Evolutionary conservation across 306 rosid genomes (phyloP).

Genomic region (Medicago arabica): DNA sequence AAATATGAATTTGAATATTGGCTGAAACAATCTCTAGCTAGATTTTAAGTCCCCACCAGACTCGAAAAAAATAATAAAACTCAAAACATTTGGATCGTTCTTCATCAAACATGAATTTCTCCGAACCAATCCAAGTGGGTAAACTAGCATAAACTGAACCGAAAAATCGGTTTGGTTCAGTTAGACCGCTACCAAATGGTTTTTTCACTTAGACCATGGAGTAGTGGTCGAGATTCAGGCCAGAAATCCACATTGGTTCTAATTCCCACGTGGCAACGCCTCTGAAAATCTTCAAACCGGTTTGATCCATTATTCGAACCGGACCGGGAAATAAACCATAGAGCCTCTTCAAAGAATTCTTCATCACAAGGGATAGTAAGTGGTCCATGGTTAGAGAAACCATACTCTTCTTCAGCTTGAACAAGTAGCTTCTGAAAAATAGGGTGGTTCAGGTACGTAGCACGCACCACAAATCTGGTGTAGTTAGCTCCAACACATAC

Average conservation of each 20-base stretch:
- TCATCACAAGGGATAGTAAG: constrained; percentile 90
- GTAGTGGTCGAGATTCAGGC: constrained; percentile 86
- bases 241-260: constrained; percentile 61
- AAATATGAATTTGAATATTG: neutral
- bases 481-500: constrained; percentile 70
- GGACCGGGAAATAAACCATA: constrained; percentile 68
- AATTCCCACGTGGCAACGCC: constrained; percentile 63
- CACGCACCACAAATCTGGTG: constrained; percentile 73
- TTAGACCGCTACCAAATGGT: constrained; percentile 53
- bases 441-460: constrained; percentile 89
- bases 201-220: constrained; percentile 65
- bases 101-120: neutral
- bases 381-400: constrained; percentile 73
- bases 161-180: neutral
- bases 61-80: neutral
- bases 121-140: constrained; percentile 27
- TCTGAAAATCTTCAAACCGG: constrained; percentile 65
- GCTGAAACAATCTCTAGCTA: neutral
- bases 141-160: neutral
- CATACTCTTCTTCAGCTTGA: constrained; percentile 86
- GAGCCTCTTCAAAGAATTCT: constrained; percentile 62
- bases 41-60: neutral
- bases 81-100: neutral
- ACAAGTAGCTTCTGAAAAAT: constrained; percentile 76
- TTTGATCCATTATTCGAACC: constrained; percentile 49